phyloP scores from a whole-genome alignment of 164 flowering plant genomes.

The Vitis riparia region DNA sequence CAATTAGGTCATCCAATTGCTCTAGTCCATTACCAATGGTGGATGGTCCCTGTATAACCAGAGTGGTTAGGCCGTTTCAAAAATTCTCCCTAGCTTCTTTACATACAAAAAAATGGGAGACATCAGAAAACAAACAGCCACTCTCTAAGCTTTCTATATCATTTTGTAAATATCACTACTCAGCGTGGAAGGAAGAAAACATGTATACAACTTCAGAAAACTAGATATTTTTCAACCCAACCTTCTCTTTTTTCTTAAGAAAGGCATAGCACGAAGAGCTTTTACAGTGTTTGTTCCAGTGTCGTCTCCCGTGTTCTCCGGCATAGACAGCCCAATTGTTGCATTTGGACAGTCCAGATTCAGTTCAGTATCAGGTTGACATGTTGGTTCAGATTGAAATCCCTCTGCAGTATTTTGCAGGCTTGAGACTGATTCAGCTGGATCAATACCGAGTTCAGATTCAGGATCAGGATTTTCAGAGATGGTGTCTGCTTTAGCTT shows the following conservation, averaged over 20 bases:
- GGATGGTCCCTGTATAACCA: too few relatives aligned
- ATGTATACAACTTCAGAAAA: too few relatives aligned
- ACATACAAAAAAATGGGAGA: too few relatives aligned
- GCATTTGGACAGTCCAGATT: slow-evolving; percentile 3
- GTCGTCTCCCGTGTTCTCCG: slow-evolving; percentile 19
- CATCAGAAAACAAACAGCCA: too few relatives aligned
- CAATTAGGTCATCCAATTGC: too few relatives aligned
- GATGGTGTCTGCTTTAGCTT: background rate
- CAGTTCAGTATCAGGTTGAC: slow-evolving; percentile 4
- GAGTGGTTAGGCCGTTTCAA: too few relatives aligned
- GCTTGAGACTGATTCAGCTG: slow-evolving; percentile 1
- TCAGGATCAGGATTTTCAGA: background rate
- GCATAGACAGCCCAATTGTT: background rate
- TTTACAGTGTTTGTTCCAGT: slow-evolving; percentile 10
- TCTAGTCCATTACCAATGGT: too few relatives aligned
- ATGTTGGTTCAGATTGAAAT: slow-evolving; percentile 5
- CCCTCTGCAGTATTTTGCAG: slow-evolving; percentile 1
- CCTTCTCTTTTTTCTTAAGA: slow-evolving; percentile 53
- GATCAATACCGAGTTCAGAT: slow-evolving; percentile 1
- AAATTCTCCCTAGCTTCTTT: too few relatives aligned
- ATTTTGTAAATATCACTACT: too few relatives aligned
- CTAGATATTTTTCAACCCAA: slow-evolving; percentile 15
- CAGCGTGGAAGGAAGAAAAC: too few relatives aligned
- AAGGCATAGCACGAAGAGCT: slow-evolving; percentile 64
- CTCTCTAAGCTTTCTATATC: too few relatives aligned